A percentile compares a stretch with the other conserved stretches of the same genome.
phyloP scores from a whole-genome alignment of 768 basidiomycete genomes.

The Cubamyces lactineus region DNA sequence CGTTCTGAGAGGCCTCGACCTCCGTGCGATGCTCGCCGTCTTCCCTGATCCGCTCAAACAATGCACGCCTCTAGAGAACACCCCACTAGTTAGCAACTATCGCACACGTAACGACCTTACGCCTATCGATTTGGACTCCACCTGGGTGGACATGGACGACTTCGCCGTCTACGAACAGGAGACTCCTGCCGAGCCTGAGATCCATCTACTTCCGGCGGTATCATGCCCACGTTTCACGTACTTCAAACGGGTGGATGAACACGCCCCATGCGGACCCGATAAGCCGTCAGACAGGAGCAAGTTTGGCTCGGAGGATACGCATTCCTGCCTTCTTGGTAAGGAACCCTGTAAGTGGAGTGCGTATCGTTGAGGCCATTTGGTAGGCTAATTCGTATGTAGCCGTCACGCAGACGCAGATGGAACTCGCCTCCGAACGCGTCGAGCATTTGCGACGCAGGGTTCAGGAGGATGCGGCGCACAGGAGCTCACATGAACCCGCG shows the following conservation, averaged over 20 bases:
- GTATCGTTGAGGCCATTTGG: neutral
- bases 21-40: slow-evolving; percentile 76
- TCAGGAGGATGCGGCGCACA: slow-evolving; percentile 1
- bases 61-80: slow-evolving; percentile 43
- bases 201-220: slow-evolving; percentile 75
- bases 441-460: slow-evolving; percentile 44
- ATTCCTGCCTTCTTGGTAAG: slow-evolving; percentile 77
- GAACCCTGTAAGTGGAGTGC: slow-evolving; percentile 57
- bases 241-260: slow-evolving; percentile 53
- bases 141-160: slow-evolving; percentile 82
- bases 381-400: slow-evolving; percentile 42
- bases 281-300: slow-evolving; percentile 59
- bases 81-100: slow-evolving; percentile 53
- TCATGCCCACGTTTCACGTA: slow-evolving; percentile 84
- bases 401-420: slow-evolving; percentile 66
- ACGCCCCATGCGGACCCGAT: slow-evolving; percentile 45
- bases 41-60: slow-evolving; percentile 77
- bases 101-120: slow-evolving; percentile 51
- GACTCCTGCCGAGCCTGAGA: slow-evolving; percentile 54
- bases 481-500: neutral
- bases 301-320: slow-evolving; percentile 86
- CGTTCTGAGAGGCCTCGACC: slow-evolving; percentile 71
- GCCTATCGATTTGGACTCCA: slow-evolving; percentile 45
- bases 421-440: slow-evolving; percentile 58
- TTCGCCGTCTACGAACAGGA: slow-evolving; percentile 73